Base-by-base conservation (phyloP, 108 stramenopile species). In the Cylindrotheca closterium region DNA sequence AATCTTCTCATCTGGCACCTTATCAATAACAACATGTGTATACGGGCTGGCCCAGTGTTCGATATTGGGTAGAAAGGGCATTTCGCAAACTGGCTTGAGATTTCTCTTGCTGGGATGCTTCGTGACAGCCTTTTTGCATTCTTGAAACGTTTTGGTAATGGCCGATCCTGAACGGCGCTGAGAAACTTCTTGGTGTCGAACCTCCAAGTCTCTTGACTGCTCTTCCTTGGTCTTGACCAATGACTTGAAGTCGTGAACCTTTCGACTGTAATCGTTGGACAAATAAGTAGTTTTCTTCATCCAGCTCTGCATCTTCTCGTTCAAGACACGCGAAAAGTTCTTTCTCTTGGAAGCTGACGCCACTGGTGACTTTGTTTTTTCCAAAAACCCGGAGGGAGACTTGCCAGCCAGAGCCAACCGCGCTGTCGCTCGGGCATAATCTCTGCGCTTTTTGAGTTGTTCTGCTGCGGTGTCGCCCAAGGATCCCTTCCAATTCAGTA, bases 261-360 rank as follows among this genome's bases (percentile, higher is more conserved):
- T 78, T 34, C 81, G 63, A 34, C 79, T 78, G 46, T 86, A 75
- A 72, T 90, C 89, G 60, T 94, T 94, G 62, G 88, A 83, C 23
- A 94, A 69, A 52, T 94, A 94, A 8, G 89, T 94, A 1, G 89
- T 91, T 80, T 89, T 91, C 45, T 91, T 94, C 92, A 94, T 94
- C 75, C 84, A 91, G 51, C 83, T 84, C 54, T 79, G 80, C 74
- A 85, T 79, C 1, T 59, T 76, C 51, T 91, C 88, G 55, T 94
- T 74, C 57, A 94, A 58, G 12, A 94, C 86, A 55, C 92, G 92
- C 29, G 88, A 90, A 48, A 90, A 79, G 12, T 73, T 74, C 69
- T 85, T 79, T 71, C 81, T 84, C 8, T 32, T 29, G 1, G 54
- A 7, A 4, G 67, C 21, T 1, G 63, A 29, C 22, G 63, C 31